phyloP scores from a whole-genome alignment of 371 early-diverging fungal genomes.

The Sporodiniella umbellata region DNA sequence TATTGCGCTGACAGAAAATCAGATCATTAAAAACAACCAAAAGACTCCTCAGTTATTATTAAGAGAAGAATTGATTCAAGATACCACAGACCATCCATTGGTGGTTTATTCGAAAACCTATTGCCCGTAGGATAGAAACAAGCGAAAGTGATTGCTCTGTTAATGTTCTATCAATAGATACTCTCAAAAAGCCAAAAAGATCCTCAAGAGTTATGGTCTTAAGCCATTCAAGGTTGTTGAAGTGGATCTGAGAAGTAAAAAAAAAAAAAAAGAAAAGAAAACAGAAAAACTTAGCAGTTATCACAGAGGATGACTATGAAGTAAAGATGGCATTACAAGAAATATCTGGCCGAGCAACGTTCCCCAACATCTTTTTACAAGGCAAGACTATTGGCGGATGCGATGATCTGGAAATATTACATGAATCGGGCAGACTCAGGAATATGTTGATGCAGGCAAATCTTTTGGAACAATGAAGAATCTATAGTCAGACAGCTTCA shows the following conservation, averaged over 20 bases:
- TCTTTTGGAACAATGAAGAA: neutral
- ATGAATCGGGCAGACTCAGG: slow-evolving; percentile 21
- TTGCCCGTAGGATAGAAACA: slow-evolving; percentile 21
- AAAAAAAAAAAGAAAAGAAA: neutral
- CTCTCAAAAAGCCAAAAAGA: slow-evolving; percentile 22
- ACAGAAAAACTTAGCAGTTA: neutral
- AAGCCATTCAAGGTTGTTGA: slow-evolving; percentile 20
- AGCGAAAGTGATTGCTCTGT: neutral
- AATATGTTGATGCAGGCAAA: slow-evolving; percentile 8
- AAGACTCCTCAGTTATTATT: neutral
- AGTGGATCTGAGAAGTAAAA: slow-evolving; percentile 27
- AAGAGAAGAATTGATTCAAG: slow-evolving; percentile 13
- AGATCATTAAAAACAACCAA: neutral
- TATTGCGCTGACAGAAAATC: neutral
- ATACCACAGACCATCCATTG: slow-evolving; percentile 9
- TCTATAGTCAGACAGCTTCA: no score
- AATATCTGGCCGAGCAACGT: slow-evolving; percentile 28
- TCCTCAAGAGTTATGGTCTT: slow-evolving; percentile 13
- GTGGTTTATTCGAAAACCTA: slow-evolving; percentile 30
- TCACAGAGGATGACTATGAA: slow-evolving; percentile 24
- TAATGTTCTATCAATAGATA: slow-evolving; percentile 5
- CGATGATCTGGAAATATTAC: slow-evolving; percentile 24
- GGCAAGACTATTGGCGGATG: slow-evolving; percentile 29
- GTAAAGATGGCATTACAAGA: slow-evolving; percentile 25
- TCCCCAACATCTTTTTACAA: slow-evolving; percentile 34